A percentile compares a stretch with the other conserved stretches of the same genome.
phyloP scores from a whole-genome alignment of 805 yeast species.

The Danielozyma ontarioensis region DNA sequence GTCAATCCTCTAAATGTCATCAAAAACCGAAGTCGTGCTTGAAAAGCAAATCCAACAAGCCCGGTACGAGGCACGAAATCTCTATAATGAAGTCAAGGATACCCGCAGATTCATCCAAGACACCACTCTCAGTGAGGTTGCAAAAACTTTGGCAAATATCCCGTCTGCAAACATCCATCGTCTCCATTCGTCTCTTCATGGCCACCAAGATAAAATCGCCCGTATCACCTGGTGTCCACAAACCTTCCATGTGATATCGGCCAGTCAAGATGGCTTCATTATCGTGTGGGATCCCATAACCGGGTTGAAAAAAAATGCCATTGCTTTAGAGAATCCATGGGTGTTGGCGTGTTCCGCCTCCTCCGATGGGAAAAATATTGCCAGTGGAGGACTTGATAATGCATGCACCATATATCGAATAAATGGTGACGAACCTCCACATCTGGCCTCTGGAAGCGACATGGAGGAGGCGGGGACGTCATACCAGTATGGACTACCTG shows the following conservation, averaged over 20 bases:
- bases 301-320: slow-evolving; percentile 65
- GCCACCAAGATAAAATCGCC: slow-evolving; percentile 72
- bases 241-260: slow-evolving; percentile 57
- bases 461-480: slow-evolving; percentile 7
- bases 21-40: not conserved
- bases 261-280: slow-evolving; percentile 83
- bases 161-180: slow-evolving; percentile 13
- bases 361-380: slow-evolving; percentile 61
- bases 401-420: slow-evolving; percentile 63
- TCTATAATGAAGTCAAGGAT: slow-evolving; percentile 47
- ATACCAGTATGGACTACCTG: slow-evolving; percentile 2
- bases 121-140: slow-evolving; percentile 38
- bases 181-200: slow-evolving; percentile 39
- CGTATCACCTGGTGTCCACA: slow-evolving; percentile 65
- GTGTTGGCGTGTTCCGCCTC: slow-evolving; percentile 71
- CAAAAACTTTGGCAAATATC: slow-evolving; percentile 25
- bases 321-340: slow-evolving; percentile 73
- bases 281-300: slow-evolving; percentile 77
- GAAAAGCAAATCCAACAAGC: slow-evolving; percentile 16
- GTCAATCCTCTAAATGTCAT: too few species aligned
- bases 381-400: slow-evolving; percentile 81
- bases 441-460: slow-evolving; percentile 1
- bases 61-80: slow-evolving; percentile 39
- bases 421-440: not conserved
- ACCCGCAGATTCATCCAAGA: slow-evolving; percentile 41